phyloP scores from a whole-genome alignment of 2,329 filamentous ascomycete species.

The Arthrobotrys pseudoclavata region DNA sequence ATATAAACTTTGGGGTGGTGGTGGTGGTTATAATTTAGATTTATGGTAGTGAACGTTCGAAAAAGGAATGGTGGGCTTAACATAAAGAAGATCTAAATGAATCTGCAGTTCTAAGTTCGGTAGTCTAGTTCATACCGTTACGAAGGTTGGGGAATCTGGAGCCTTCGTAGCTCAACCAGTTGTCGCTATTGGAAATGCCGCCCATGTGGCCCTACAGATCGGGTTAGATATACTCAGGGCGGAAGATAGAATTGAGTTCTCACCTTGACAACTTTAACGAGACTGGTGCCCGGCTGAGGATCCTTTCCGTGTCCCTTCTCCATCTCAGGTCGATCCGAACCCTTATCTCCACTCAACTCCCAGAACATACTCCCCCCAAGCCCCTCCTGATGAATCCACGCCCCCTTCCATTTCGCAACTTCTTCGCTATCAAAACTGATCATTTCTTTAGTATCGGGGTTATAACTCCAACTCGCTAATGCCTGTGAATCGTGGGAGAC shows the following conservation, averaged over 20 bases:
- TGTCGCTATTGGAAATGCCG: conserved; percentile 71
- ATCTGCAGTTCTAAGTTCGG: no score
- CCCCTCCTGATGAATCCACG: conserved; percentile 76
- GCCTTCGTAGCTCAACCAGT: conserved; percentile 75
- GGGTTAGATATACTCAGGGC: not conserved
- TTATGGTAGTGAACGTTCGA: no score
- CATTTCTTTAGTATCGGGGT: conserved; percentile 74
- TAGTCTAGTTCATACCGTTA: conserved; percentile 66
- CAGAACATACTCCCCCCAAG: conserved; percentile 95
- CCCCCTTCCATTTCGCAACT: conserved; percentile 77
- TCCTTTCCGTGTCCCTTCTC: conserved; percentile 31
- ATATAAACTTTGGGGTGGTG: no score
- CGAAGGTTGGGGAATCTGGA: conserved; percentile 80
- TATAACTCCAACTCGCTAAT: conserved; percentile 83
- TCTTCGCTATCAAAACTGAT: conserved; percentile 82
- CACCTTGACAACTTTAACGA: conserved; percentile 17
- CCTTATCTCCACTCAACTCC: conserved; percentile 85
- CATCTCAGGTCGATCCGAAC: conserved; percentile 27
- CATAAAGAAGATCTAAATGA: no score
- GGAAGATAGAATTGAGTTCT: not conserved
- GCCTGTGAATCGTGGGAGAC: conserved; percentile 76
- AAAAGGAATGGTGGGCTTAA: no score
- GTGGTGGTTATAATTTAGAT: no score
- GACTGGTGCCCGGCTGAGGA: conserved; percentile 9
- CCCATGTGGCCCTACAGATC: conserved; percentile 68